A percentile compares a stretch with the other conserved stretches of the same genome.
phyloP scores from a whole-genome alignment of 768 basidiomycete species.

The Amanita thiersii region DNA sequence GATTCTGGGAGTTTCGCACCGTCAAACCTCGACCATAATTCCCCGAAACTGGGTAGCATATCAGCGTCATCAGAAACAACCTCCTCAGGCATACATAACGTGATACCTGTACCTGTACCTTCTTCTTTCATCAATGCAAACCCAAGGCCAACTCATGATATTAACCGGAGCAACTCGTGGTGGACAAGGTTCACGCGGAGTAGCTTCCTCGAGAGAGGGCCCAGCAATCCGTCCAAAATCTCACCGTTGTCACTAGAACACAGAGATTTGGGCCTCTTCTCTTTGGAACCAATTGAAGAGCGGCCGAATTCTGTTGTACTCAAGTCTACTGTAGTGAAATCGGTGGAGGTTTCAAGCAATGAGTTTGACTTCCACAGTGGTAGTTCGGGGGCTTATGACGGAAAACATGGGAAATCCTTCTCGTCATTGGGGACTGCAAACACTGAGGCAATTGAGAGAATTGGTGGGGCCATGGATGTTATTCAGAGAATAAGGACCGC shows the following conservation, averaged over 20 bases:
- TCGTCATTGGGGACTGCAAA: slow-evolving; percentile 58
- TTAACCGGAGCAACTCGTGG: slow-evolving; percentile 68
- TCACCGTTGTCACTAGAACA: slow-evolving; percentile 38
- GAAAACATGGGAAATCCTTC: slow-evolving; percentile 29
- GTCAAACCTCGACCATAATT: too few species aligned
- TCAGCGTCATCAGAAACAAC: slow-evolving; percentile 12
- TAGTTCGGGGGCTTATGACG: slow-evolving; percentile 1
- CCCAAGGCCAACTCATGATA: slow-evolving; percentile 32
- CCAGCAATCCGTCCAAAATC: slow-evolving; percentile 29
- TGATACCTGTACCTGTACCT: slow-evolving; percentile 14
- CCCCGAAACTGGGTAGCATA: too few species aligned
- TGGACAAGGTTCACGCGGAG: slow-evolving; percentile 69
- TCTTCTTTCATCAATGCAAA: slow-evolving; percentile 36
- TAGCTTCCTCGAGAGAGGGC: slow-evolving; percentile 51
- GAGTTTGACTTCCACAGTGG: not conserved
- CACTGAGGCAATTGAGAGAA: slow-evolving; percentile 57
- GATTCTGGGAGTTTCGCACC: too few species aligned
- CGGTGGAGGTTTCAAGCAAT: slow-evolving; percentile 3
- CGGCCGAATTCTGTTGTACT: not conserved
- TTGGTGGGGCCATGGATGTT: slow-evolving; percentile 64
- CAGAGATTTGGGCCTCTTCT: slow-evolving; percentile 29
- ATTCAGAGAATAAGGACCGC: slow-evolving; percentile 41
- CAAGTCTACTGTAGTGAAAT: not conserved
- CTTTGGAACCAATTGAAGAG: slow-evolving; percentile 5
- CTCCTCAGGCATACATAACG: slow-evolving; percentile 12